Conservation (phyloP, 2,329 filamentous ascomycete species). For the Rosellinia necatrix region DNA sequence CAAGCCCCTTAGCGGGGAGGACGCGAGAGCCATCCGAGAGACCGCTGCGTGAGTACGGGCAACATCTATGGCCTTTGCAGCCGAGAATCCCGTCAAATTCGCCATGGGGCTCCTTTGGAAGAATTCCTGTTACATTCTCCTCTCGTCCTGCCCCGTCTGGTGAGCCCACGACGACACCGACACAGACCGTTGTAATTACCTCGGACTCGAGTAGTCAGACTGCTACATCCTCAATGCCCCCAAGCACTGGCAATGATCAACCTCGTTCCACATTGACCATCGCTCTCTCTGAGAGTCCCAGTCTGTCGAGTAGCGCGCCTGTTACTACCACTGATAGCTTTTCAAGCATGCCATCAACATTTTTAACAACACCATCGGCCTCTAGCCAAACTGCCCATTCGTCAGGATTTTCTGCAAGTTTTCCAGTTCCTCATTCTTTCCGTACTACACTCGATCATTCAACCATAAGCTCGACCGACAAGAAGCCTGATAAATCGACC, state of each 20-base stretch:
- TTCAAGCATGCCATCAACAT: slow-evolving; percentile 2
- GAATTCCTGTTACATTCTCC: slow-evolving; percentile 8
- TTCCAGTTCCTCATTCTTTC: slow-evolving; percentile 1
- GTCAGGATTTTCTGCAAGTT: slow-evolving; percentile 10
- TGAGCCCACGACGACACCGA: slow-evolving; percentile 3
- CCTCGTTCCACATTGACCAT: slow-evolving; percentile 12
- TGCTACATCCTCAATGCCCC: background rate
- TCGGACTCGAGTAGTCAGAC: slow-evolving; percentile 5
- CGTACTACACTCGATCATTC: slow-evolving; percentile 5
- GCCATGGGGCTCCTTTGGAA: slow-evolving; percentile 7
- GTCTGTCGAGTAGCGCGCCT: background rate
- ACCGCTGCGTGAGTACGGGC: slow-evolving; percentile 13
- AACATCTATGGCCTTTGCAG: slow-evolving; percentile 9
- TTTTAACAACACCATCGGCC: background rate
- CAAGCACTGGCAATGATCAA: slow-evolving; percentile 7
- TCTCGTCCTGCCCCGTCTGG: slow-evolving; percentile 6
- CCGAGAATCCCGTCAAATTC: slow-evolving; percentile 10
- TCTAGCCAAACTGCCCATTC: slow-evolving; percentile 7
- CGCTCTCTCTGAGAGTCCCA: slow-evolving; percentile 3
- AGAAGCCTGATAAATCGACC: background rate
- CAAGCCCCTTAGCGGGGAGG: slow-evolving; percentile 5
- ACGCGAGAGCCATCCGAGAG: background rate
- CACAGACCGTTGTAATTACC: slow-evolving; percentile 7
- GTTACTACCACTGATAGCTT: slow-evolving; percentile 3
- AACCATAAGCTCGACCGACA: background rate